Percentiles rank a stretch among this genome's conserved stretches.
These are phyloP conservation scores for Coemansia javaensis DNA, from an alignment of 192 early-diverging fungal genomes.

Conservation along the genomic window DNA sequence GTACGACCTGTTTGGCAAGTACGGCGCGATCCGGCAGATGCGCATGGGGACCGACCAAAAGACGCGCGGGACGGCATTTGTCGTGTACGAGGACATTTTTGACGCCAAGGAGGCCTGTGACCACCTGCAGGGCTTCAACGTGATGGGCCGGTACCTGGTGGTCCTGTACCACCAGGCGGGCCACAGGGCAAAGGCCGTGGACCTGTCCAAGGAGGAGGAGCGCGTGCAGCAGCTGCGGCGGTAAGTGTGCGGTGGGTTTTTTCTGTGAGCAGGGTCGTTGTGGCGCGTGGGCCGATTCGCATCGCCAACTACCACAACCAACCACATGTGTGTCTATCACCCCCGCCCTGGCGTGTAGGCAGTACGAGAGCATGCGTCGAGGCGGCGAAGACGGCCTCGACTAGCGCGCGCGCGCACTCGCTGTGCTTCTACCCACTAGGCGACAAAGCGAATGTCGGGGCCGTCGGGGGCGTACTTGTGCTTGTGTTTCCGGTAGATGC, in stretches of 20 bases:
- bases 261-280: too few species aligned
- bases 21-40: conserved; percentile 93
- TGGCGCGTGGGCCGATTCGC: too few species aligned
- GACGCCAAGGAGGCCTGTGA: conserved; percentile 97
- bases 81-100: conserved; percentile 97
- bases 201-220: conserved; percentile 73
- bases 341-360: conserved; percentile 18
- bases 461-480: conserved; percentile 34
- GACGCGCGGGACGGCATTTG: conserved; percentile 93
- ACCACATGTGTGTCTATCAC: too few species aligned
- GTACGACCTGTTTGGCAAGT: conserved; percentile 98
- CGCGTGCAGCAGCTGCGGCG: conserved; percentile 65
- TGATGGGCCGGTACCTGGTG: conserved; percentile 91
- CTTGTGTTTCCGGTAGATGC: conserved; percentile 41
- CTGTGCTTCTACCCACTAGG: conserved; percentile 2
- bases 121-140: conserved; percentile 93
- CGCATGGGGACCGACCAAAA: conserved; percentile 75
- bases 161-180: conserved; percentile 86
- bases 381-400: conserved; percentile 31
- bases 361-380: conserved; percentile 30
- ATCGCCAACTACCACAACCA: too few species aligned
- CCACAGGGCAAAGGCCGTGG: conserved; percentile 74
- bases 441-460: conserved; percentile 30
- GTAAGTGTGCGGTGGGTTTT: conserved; percentile 53
- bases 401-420: not conserved